A percentile compares a stretch with the other conserved stretches of the same genome.
These are phyloP conservation scores for Populus ilicifolia DNA, from an alignment of 345 rosid species.

Conservation along the genomic window DNA sequence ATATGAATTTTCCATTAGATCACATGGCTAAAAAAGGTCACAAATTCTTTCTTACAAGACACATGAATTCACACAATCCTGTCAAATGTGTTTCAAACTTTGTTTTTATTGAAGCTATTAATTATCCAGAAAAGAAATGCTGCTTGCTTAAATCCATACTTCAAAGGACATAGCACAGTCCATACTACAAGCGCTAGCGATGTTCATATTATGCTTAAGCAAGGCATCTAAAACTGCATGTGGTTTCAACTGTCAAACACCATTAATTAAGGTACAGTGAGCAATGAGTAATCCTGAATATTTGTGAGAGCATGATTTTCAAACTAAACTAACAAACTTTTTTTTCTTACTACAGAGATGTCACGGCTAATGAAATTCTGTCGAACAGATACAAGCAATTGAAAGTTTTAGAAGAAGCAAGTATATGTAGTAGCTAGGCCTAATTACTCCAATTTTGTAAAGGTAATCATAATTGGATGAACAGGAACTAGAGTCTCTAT, in stretches of 20 bases:
- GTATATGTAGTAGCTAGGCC: not conserved
- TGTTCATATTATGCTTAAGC: not conserved
- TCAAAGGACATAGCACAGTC: not conserved
- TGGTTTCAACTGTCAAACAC: not conserved
- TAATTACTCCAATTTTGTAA: not conserved
- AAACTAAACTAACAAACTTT: not conserved
- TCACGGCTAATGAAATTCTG: not conserved
- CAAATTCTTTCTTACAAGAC: not conserved
- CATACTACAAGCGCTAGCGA: not conserved
- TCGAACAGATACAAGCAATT: not conserved
- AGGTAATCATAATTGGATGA: not conserved
- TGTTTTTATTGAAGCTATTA: not conserved
- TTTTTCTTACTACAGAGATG: not conserved
- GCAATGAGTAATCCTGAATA: not conserved
- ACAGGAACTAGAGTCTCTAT: not conserved
- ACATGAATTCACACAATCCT: not conserved
- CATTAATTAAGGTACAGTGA: not conserved
- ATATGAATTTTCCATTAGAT: not conserved
- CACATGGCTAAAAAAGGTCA: not conserved
- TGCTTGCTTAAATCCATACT: not conserved
- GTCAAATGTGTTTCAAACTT: not conserved
- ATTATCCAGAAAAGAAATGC: not conserved
- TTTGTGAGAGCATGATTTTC: not conserved
- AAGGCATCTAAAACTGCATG: not conserved
- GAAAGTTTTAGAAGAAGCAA: not conserved